Evolutionary conservation across 352 stramenopile genomes (phyloP), one percentile per base, ranked within the genome.

Genomic region (Pelagophyceae sp.): DNA sequence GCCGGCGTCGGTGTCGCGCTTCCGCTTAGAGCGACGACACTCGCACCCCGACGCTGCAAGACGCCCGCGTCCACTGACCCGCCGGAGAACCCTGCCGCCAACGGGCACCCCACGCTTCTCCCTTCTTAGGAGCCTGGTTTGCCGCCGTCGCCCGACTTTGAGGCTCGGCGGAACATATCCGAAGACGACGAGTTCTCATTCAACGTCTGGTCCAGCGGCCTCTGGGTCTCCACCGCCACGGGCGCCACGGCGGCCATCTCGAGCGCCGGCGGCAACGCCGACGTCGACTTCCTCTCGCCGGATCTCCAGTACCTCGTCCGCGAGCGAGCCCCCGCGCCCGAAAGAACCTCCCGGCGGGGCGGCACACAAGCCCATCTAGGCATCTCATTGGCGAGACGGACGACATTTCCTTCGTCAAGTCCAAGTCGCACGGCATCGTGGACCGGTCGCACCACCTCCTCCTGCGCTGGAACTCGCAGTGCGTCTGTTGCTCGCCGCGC

Each of bases 181-280:
- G 45, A 87, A 60, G 80, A 87, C 80, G 83, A 90, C 23, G 64
- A 84, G 40, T 83, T 89, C 32, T 86, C 80, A 50, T 80, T 92
- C n/a, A 94, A 94, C 83, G 87, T 93, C n/a, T 94, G 90, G 90
- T 90, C 82, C 19, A 90, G 82, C 3, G 90, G 90, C 1, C 87
- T 94, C 76, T 94, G 90, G 88, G 76, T 94, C 37, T 90, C 75
- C 38, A 94, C 90, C 29, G 79, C 85, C 15, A 93, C 89, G 27
- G 90, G 90, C 38, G 88, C 86, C 20, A 89, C 85, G 25, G 90
- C 88, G 20, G 87, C 85, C 19, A 94, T 94, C 86, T 79, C 80
- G 60, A 87, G 88, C 33, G 90, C 89, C 1, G 90, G 89, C 27
- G 89, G 90, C n/a, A 78, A 85, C 72, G 65, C 76, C 0, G 67